phyloP scores from a whole-genome alignment of 2,329 filamentous ascomycete genomes.

The Escovopsis sp. region DNA sequence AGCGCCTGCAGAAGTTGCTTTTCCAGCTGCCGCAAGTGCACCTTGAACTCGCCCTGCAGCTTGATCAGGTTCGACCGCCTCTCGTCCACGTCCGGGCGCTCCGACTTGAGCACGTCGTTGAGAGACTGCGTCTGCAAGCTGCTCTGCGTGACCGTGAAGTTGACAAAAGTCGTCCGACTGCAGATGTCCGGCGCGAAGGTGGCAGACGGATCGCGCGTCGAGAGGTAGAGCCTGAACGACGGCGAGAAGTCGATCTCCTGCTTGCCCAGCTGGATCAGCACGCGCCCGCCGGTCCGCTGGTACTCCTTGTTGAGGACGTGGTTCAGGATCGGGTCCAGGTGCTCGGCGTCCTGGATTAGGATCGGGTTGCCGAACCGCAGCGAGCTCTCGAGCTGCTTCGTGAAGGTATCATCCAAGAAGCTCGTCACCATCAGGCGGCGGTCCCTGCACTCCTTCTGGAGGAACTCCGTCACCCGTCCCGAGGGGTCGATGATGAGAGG shows the following conservation, averaged over 20 bases:
- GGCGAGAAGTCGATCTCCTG: conserved; percentile 99
- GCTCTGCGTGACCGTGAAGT: conserved; percentile 98
- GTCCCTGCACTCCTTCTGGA: conserved; percentile 89
- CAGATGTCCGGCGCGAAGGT: conserved; percentile 93
- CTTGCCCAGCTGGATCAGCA: conserved; percentile 93
- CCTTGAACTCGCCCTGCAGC: conserved; percentile 95
- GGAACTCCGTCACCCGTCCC: conserved; percentile 82
- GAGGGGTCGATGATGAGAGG: conserved; percentile 97
- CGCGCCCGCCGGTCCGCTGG: conserved; percentile 93
- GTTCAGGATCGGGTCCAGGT: conserved; percentile 92
- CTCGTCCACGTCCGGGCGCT: conserved; percentile 93
- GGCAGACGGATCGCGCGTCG: conserved; percentile 88
- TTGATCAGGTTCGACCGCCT: conserved; percentile 95
- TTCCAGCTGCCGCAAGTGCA: conserved; percentile 91
- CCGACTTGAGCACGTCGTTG: conserved; percentile 93
- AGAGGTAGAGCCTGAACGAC: conserved; percentile 86
- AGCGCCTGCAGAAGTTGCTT: conserved; percentile 86
- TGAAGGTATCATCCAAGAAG: conserved; percentile 95
- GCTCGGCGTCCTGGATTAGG: conserved; percentile 93
- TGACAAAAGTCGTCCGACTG: conserved; percentile 96
- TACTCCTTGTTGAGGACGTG: conserved; percentile 99
- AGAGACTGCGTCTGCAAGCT: conserved; percentile 96
- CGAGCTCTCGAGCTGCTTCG: conserved; percentile 93
- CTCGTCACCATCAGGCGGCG: conserved; percentile 90
- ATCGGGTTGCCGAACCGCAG: conserved; percentile 97